Evolutionary conservation across 1,284 basidiomycete genomes (phyloP).

Genomic region (Sparassis latifolia): DNA sequence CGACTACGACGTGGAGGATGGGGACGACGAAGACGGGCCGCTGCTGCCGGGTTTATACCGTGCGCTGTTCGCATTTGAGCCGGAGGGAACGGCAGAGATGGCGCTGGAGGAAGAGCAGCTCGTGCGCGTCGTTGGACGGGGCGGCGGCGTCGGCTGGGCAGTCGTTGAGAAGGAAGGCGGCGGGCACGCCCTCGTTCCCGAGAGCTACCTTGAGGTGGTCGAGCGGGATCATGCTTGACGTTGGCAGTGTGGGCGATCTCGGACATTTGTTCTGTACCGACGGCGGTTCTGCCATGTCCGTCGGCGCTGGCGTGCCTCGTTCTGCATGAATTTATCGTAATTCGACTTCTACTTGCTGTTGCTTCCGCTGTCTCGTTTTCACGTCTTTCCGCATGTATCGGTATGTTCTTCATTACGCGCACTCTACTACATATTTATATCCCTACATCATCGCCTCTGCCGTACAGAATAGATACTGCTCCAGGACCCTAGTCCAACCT

Average conservation of each 20-base stretch:
- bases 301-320: too few relatives aligned
- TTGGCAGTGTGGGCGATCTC: neutral
- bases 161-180: constrained; percentile 44
- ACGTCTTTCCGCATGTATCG: too few relatives aligned
- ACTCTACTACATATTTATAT: too few relatives aligned
- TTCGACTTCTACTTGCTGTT: too few relatives aligned
- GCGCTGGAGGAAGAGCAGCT: constrained; percentile 63
- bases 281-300: too few relatives aligned
- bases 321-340: too few relatives aligned
- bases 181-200: constrained; percentile 58
- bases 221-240: constrained; percentile 11
- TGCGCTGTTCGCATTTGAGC: constrained; percentile 63
- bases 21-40: constrained; percentile 24
- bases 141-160: constrained; percentile 73
- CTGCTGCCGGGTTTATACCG: constrained; percentile 63
- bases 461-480: too few relatives aligned
- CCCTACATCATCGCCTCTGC: too few relatives aligned
- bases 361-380: too few relatives aligned
- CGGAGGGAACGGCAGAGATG: constrained; percentile 75
- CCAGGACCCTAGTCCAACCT: too few relatives aligned
- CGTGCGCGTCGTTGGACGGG: constrained; percentile 59
- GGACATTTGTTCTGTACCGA: too few relatives aligned
- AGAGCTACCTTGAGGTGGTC: constrained; percentile 56
- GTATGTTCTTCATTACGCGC: too few relatives aligned
- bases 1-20: constrained; percentile 19